Evolutionary conservation across 2,329 filamentous ascomycete species (phyloP), one percentile per base, ranked within the genome.

Genomic region (Thermoascus crustaceus): DNA sequence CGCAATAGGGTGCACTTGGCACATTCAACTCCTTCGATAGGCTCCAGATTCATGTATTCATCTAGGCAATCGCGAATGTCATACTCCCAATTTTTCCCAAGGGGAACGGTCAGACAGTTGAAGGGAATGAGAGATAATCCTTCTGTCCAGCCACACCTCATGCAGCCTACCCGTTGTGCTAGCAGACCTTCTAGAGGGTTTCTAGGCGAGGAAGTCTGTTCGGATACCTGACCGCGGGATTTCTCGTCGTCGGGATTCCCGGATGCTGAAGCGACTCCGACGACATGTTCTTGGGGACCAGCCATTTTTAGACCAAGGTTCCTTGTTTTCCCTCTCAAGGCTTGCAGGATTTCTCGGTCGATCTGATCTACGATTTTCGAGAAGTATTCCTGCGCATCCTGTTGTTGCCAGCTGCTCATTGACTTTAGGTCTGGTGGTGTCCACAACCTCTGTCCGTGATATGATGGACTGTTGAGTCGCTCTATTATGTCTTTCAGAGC

Each of bases 331-430:
- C 57, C 50, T 36, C 58, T 53, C 39, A 63, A 64, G 30, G 71
- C 70, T 45, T 70, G 73, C 13, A 68, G 65, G 25, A 85, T 69
- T 53, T 93, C 85, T 50, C 81, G 82, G 51, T 95, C 85, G 18
- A 94, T 69, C 48, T 88, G 80, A 46, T 89, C 86, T 31, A 95
- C 61, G 9, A 98, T 72, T 52, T 89, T 93, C 10, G 86, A 89
- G 51, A 85, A 95, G 58, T 96, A 98, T 59, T 98, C 91, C 55
- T 96, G 91, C 4, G 91, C 91, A 62, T 98, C 91, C 61, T 98
- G 91, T 56, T 96, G 91, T 48, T 93, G 84, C 76, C 84, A 94
- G 19, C 85, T 94, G 59, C 82, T 89, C 81, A 96, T 93, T 7
- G 80, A 88, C 61, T 94, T 94, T 30, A 95, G 67, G 36, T 82